Conservation (phyloP, 192 early-diverging fungal genomes). For the Chytriomyces sp. region DNA sequence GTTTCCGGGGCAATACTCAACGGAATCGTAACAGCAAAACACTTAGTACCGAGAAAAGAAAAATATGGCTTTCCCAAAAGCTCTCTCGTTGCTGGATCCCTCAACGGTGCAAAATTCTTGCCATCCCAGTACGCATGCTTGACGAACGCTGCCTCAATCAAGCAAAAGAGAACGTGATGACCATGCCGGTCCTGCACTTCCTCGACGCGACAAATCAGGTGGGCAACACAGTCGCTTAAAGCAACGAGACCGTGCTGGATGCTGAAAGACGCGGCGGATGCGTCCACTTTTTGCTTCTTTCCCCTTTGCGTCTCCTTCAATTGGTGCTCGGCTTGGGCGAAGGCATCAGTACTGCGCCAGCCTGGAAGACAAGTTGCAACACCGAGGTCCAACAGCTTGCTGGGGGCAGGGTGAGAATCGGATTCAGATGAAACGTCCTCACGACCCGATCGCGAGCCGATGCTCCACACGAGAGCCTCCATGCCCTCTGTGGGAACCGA, state of each 20-base stretch:
- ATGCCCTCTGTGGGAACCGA: slow-evolving; percentile 34
- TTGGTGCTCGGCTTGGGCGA: background rate
- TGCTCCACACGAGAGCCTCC: slow-evolving; percentile 20
- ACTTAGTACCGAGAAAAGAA: slow-evolving; percentile 36
- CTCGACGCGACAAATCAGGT: slow-evolving; percentile 38
- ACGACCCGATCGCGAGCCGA: slow-evolving; percentile 38
- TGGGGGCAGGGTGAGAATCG: no score
- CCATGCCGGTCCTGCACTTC: slow-evolving; percentile 39
- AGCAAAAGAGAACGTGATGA: slow-evolving; percentile 32
- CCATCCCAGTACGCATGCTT: slow-evolving; percentile 39
- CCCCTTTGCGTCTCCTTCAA: background rate
- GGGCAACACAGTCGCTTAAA: slow-evolving; percentile 32
- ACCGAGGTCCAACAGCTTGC: slow-evolving; percentile 12
- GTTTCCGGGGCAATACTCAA: no score
- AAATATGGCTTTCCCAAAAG: slow-evolving; percentile 16
- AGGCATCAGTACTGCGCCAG: background rate
- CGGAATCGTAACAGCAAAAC: slow-evolving; percentile 25
- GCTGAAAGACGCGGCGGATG: background rate
- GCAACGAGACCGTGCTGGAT: slow-evolving; percentile 24
- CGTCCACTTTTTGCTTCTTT: background rate
- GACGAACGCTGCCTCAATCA: slow-evolving; percentile 23
- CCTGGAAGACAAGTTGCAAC: slow-evolving; percentile 33
- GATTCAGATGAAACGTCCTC: no score
- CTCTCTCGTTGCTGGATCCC: background rate
- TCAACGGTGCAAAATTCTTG: slow-evolving; percentile 25